Evolutionary conservation across 2,329 filamentous ascomycete species (phyloP), one percentile per base, ranked within the genome.

Genomic region (Neodidymelliopsis sp.): DNA sequence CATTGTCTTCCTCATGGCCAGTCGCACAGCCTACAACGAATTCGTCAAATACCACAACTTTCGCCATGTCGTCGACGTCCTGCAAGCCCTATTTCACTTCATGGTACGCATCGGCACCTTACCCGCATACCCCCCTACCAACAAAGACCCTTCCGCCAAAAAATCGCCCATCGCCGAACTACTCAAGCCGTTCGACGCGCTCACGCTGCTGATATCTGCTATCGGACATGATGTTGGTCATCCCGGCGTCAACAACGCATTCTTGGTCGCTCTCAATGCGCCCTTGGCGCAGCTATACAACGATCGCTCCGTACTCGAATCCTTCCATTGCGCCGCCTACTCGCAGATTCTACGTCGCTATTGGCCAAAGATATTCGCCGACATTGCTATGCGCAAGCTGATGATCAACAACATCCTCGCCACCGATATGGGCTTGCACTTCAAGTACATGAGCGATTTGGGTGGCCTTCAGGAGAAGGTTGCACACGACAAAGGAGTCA

Each of bases 21-120:
- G 91, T 66, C 88, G 93, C 54, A 86, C 88, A 36, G 90, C 94
- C n/a, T 99, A 99, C 77, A 97, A 97, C 72, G 89, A 85, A 49
- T 96, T 96, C 71, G 91, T 97, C 25, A 89, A 93, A 16, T 99
- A 97, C 68, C 94, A 99, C 78, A 99, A 99, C 74, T 99, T 97
- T 72, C 89, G 93, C 44, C 94, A 99, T 74, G 94, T 96, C 16
- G 88, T 97, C 54, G 94, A 99, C 73, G 94, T 99, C 20, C 80
- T 97, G 42, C 93, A 97, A 72, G 95, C 93, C 1, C 85, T 91
- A 3, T 97, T 97, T 71, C 86, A 88, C 75, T 96, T 97, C 68
- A 83, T 97, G 5, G 80, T 97, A 45, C 84, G 85, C 56, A 86
- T 96, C 40, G 89, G 90, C 47, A 84, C 85, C 24, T 77, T 95